These are phyloP conservation scores for Cercospora sojina DNA, from an alignment of 2,329 filamentous ascomycete genomes.

Conservation along the genomic window DNA sequence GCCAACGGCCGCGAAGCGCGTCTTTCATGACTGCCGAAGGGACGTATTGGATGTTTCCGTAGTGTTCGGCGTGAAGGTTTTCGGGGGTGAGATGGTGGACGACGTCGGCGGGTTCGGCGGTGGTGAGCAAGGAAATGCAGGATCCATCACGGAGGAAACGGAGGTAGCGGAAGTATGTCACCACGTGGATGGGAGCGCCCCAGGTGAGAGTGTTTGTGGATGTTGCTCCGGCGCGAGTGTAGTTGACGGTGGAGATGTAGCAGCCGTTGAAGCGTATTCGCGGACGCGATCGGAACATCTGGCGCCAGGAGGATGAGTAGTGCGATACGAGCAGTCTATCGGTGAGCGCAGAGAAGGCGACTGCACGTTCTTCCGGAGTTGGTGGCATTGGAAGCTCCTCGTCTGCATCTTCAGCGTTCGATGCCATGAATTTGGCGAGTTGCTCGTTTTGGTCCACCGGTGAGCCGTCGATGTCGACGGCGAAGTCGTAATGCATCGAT, in stretches of 20 bases:
- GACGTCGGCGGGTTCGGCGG: constrained; percentile 78
- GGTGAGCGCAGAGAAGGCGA: constrained; percentile 30
- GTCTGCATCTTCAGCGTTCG: constrained; percentile 20
- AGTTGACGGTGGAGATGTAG: constrained; percentile 97
- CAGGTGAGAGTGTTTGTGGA: constrained; percentile 71
- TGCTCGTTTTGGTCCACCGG: constrained; percentile 34
- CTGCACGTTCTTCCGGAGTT: constrained; percentile 25
- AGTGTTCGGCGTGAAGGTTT: constrained; percentile 52
- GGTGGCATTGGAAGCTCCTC: constrained; percentile 26
- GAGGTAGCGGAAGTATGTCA: constrained; percentile 96
- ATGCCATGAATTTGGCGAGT: constrained; percentile 28
- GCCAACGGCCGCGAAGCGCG: constrained; percentile 66
- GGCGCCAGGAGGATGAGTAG: constrained; percentile 47
- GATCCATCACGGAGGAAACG: constrained; percentile 92
- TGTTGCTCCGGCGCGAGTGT: constrained; percentile 76
- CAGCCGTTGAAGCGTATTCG: constrained; percentile 91
- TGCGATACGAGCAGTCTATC: constrained; percentile 32
- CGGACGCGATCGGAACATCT: constrained; percentile 78
- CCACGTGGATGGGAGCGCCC: constrained; percentile 83
- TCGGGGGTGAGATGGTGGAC: constrained; percentile 79
- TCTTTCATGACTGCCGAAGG: constrained; percentile 63
- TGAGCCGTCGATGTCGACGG: constrained; percentile 57
- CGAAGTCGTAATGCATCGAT: constrained; percentile 79
- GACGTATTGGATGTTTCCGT: constrained; percentile 40
- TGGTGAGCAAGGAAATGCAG: constrained; percentile 76